Evolutionary conservation across 1,284 basidiomycete species (phyloP).

Genomic region (Ceratobasidium theobromae): DNA sequence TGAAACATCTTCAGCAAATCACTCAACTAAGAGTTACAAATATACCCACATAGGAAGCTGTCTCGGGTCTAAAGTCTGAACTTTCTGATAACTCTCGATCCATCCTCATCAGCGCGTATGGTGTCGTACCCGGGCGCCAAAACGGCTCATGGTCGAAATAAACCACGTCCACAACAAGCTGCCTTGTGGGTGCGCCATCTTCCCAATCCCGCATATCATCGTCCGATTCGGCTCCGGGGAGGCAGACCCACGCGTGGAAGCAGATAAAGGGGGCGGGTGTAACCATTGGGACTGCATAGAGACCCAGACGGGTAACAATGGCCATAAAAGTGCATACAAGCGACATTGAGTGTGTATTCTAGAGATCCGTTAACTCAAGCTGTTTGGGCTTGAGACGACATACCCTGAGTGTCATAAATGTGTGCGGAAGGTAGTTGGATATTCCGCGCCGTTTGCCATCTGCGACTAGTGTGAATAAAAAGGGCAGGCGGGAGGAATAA

Average conservation of each 20-base stretch:
- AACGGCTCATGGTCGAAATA: too few relatives aligned
- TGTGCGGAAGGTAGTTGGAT: conserved; percentile 60
- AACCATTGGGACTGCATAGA: too few relatives aligned
- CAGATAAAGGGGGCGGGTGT: conserved; percentile 59
- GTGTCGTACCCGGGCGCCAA: too few relatives aligned
- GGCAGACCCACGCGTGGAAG: conserved; percentile 50
- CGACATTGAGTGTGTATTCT: conserved; percentile 54
- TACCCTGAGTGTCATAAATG: conserved; percentile 51
- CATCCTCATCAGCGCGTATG: too few relatives aligned
- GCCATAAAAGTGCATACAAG: conserved; percentile 60
- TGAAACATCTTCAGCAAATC: too few relatives aligned
- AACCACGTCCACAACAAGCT: too few relatives aligned
- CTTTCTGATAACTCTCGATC: too few relatives aligned
- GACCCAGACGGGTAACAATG: conserved; percentile 53
- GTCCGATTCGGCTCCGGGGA: conserved; percentile 36
- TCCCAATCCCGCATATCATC: neutral
- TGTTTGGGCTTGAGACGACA: neutral
- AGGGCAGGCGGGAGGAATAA: conserved; percentile 4
- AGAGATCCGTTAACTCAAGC: neutral
- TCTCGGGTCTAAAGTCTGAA: too few relatives aligned
- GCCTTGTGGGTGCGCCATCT: too few relatives aligned
- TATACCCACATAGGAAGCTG: too few relatives aligned
- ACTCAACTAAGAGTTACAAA: too few relatives aligned
- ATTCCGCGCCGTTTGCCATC: conserved; percentile 44
- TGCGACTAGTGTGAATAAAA: too few relatives aligned